Conservation (phyloP, 2,329 filamentous ascomycete genomes). For the Mycocentrospora acerina region DNA sequence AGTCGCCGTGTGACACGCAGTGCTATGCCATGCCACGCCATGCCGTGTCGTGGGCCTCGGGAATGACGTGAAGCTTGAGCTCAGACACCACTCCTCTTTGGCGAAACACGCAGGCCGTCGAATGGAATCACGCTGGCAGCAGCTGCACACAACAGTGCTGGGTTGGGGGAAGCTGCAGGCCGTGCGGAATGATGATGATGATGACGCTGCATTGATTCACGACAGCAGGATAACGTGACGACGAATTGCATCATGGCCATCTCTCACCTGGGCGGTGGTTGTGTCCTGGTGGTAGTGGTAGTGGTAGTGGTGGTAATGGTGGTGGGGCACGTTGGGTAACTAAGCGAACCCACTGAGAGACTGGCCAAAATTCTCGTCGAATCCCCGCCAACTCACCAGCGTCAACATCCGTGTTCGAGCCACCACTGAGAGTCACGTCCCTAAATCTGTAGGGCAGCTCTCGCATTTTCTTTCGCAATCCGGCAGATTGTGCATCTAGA, state of each 20-base stretch:
- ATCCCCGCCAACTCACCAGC: slow-evolving; percentile 29
- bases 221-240: no score
- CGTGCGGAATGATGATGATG: no score
- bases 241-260: no score
- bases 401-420: slow-evolving; percentile 32
- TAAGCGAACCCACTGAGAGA: slow-evolving; percentile 32
- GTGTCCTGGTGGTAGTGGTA: no score
- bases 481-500: slow-evolving; percentile 46
- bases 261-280: no score
- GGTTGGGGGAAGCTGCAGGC: no score
- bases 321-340: slow-evolving; percentile 18
- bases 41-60: slow-evolving; percentile 11
- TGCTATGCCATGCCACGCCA: no score
- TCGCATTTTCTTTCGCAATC: slow-evolving; percentile 30
- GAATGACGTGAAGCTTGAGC: slow-evolving; percentile 19
- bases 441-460: slow-evolving; percentile 43
- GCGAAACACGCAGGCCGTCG: slow-evolving; percentile 10
- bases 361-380: slow-evolving; percentile 24
- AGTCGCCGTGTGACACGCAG: no score
- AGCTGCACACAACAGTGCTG: no score
- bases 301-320: no score
- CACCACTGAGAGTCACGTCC: slow-evolving; percentile 43
- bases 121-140: slow-evolving; percentile 4
- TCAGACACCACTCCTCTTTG: slow-evolving; percentile 9
- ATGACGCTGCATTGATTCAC: no score